Conservation (phyloP, 257 asterid species). For the Solanum rostratum region DNA sequence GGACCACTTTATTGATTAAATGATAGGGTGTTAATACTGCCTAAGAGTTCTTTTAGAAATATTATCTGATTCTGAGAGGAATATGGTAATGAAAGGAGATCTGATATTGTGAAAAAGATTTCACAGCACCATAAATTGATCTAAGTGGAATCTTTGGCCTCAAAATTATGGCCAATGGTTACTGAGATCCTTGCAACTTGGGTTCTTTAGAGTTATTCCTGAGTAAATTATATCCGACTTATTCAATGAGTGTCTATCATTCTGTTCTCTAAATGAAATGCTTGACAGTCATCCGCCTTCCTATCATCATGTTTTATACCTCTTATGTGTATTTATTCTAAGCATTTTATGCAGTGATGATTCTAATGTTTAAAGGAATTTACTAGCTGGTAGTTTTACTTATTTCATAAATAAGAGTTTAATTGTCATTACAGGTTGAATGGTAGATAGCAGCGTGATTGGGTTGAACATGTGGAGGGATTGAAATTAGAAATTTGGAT, state of each 20-base stretch:
- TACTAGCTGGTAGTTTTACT: not conserved
- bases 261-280: not conserved
- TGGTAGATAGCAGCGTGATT: not conserved
- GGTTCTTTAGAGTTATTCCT: not conserved
- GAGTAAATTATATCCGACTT: not conserved
- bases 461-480: not conserved
- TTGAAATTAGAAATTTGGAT: not conserved
- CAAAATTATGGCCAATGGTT: not conserved
- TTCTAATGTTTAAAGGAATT: not conserved
- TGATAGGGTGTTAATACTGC: not conserved
- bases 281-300: not conserved
- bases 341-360: not conserved
- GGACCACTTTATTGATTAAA: not conserved
- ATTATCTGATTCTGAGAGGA: not conserved
- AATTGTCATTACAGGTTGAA: not conserved
- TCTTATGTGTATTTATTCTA: not conserved
- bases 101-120: not conserved
- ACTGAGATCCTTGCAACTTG: not conserved
- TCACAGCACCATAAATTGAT: not conserved
- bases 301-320: not conserved
- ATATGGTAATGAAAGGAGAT: not conserved
- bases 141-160: not conserved
- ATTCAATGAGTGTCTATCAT: not conserved
- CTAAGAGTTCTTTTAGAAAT: not conserved
- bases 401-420: not conserved